Base-by-base conservation (phyloP, 768 basidiomycete species). In the Russula sp. region DNA sequence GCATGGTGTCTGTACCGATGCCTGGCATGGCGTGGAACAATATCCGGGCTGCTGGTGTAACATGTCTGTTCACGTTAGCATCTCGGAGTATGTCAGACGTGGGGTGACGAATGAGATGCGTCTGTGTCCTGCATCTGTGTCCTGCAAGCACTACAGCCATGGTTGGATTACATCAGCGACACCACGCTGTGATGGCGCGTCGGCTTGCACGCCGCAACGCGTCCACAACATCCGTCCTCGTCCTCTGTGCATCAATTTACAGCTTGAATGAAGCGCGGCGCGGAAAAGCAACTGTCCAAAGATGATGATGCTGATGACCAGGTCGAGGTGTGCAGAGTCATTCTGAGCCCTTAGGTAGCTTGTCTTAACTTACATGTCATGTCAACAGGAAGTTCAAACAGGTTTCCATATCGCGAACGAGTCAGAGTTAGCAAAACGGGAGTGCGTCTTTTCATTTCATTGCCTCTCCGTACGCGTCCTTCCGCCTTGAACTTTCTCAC, bases 271-370 rank as follows among this genome's bases (percentile, higher is more conserved):
- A 91, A 91, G 74, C 82, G 89, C 71, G 80, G 78, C 58, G 89
- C 89, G 70, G 89, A 90, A 55, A 81, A 74, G 63, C 86, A 92
- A 67, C 69, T 92, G 38, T 77, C 79, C 11, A 88, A 83, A 67
- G 85, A 85, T 61, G 77, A 74, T 32, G 76, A 77, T 49, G 76
- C 74, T 18, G 74, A 72, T 18, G 75, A 76, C 5, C 72, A 72
- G 11, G 68, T 73, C n/a, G 68, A 75, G 70, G 73, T 75, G 16
- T 32, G 68, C 52, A 0, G 11, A 25, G 13, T 41, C 48, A 14
- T 38, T 13, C 32, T 18, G 39, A 39, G 50, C 51, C 25, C n/a
- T 57, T 47, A n/a, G 11, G 7, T 20, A 11, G 36, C 55, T 43
- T 38, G 20, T 45, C n/a, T 32, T 29, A 29, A 29, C 35, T 4